Percentiles rank a stretch among this genome's conserved stretches.
These are phyloP conservation scores for Moesziomyces sp. DNA, from an alignment of 1,284 basidiomycete species.

Conservation along the genomic window DNA sequence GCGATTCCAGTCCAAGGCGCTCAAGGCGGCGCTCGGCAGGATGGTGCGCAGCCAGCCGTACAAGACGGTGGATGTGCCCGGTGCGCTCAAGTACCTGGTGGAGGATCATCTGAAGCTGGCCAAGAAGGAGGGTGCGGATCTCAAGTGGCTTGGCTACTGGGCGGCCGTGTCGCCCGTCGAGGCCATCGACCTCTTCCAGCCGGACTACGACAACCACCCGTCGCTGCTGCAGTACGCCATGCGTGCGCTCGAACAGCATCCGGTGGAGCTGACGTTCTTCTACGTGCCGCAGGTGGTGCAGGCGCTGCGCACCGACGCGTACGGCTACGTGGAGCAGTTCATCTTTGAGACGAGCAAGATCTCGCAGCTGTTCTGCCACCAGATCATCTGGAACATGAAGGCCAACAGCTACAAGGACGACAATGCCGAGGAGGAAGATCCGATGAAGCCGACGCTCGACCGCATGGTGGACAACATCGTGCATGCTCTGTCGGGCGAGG, in stretches of 20 bases:
- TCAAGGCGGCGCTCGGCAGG: slow-evolving; percentile 78
- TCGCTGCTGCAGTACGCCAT: slow-evolving; percentile 95
- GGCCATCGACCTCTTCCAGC: slow-evolving; percentile 61
- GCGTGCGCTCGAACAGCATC: slow-evolving; percentile 92
- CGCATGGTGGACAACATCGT: slow-evolving; percentile 85
- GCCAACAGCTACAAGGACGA: slow-evolving; percentile 97
- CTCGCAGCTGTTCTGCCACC: slow-evolving; percentile 97
- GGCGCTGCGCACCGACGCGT: slow-evolving; percentile 83
- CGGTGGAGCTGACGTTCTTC: slow-evolving; percentile 95
- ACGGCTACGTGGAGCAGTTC: slow-evolving; percentile 88
- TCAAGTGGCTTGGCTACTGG: slow-evolving; percentile 86
- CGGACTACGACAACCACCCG: slow-evolving; percentile 76
- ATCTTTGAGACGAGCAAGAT: slow-evolving; percentile 98
- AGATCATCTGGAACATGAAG: slow-evolving; percentile 99
- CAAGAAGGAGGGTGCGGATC: slow-evolving; percentile 45
- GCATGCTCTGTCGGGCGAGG: slow-evolving; percentile 86
- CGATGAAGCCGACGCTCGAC: slow-evolving; percentile 95
- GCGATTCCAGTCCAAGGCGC: slow-evolving; percentile 78
- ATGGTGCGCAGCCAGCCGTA: slow-evolving; percentile 80
- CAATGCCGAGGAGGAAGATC: slow-evolving; percentile 77
- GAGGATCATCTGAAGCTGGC: slow-evolving; percentile 84
- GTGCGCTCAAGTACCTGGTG: slow-evolving; percentile 82
- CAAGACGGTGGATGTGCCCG: slow-evolving; percentile 79
- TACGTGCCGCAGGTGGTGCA: slow-evolving; percentile 99
- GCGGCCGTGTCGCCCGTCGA: slow-evolving; percentile 84